A percentile compares a stretch with the other conserved stretches of the same genome.
Conservation (phyloP, 352 stramenopile genomes). For the Blastocystis sp. region DNA sequence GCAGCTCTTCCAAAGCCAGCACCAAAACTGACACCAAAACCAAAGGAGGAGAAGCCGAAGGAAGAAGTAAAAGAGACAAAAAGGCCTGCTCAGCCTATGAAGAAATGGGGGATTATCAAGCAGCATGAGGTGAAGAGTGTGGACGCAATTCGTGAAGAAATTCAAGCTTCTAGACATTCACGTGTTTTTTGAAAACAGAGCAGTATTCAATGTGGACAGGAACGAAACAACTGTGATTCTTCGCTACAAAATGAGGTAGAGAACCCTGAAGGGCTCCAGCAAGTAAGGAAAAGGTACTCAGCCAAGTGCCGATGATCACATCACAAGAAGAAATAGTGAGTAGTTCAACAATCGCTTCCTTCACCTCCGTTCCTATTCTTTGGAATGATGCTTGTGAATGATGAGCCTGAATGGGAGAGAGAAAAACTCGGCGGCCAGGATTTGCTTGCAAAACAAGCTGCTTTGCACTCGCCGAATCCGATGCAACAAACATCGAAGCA, state of each 20-base stretch:
- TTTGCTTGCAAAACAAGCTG: no score
- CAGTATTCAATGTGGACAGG: neutral
- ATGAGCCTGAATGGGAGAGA: no score
- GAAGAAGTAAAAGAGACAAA: neutral
- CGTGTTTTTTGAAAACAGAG: neutral
- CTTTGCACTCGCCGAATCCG: no score
- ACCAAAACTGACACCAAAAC: neutral
- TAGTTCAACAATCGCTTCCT: no score
- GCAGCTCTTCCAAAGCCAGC: neutral
- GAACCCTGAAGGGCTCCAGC: neutral
- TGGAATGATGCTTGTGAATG: no score
- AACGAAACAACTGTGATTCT: neutral
- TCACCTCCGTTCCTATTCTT: no score
- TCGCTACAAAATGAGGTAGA: neutral
- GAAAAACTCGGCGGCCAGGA: no score
- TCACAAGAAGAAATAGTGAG: no score
- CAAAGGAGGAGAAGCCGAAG: neutral
- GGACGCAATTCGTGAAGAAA: neutral
- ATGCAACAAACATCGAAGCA: no score
- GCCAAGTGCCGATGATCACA: no score
- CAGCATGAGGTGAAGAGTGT: neutral
- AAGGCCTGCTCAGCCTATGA: neutral
- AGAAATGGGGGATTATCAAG: neutral
- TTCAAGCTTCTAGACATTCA: neutral
- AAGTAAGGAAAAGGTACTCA: neutral